These are phyloP conservation scores for Marchantia polymorpha DNA, from an alignment of 225 moss, liverwort and hornwort species.

Conservation along the genomic window DNA sequence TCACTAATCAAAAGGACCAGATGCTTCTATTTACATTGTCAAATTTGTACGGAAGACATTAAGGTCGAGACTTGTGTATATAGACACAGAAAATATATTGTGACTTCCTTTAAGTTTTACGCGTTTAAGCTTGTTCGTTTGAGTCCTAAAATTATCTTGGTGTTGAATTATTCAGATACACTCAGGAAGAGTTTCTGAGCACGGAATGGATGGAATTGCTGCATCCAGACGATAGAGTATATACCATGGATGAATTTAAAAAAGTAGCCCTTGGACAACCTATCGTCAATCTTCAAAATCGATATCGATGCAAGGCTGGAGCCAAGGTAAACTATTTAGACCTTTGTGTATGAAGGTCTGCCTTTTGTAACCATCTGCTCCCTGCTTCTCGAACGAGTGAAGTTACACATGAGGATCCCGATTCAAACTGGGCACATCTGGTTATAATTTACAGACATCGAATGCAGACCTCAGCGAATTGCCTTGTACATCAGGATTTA, in stretches of 20 bases:
- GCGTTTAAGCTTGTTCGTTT: neutral
- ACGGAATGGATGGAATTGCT: slow-evolving; percentile 30
- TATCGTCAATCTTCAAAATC: slow-evolving; percentile 30
- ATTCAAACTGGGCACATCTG: too few species aligned
- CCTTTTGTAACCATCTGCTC: neutral
- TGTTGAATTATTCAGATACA: slow-evolving; percentile 20
- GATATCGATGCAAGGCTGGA: slow-evolving; percentile 34
- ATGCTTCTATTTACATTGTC: too few species aligned
- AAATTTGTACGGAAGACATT: too few species aligned
- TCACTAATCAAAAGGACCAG: too few species aligned
- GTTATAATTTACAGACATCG: too few species aligned
- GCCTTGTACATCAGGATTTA: too few species aligned
- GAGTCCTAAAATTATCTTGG: neutral
- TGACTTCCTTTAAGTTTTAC: too few species aligned
- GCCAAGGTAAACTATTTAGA: slow-evolving; percentile 18
- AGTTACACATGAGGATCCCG: too few species aligned
- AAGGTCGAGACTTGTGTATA: too few species aligned
- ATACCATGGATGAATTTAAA: slow-evolving; percentile 17
- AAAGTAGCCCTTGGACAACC: slow-evolving; percentile 17
- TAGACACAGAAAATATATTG: too few species aligned
- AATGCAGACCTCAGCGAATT: too few species aligned
- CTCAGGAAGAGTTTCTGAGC: slow-evolving; percentile 28
- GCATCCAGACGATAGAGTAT: slow-evolving; percentile 36
- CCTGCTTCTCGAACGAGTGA: neutral
- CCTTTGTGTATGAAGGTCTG: neutral